A percentile compares a stretch with the other conserved stretches of the same genome.
These are phyloP conservation scores for Epichloe coenophiala DNA, from an alignment of 2,329 filamentous ascomycete genomes.

Conservation along the genomic window DNA sequence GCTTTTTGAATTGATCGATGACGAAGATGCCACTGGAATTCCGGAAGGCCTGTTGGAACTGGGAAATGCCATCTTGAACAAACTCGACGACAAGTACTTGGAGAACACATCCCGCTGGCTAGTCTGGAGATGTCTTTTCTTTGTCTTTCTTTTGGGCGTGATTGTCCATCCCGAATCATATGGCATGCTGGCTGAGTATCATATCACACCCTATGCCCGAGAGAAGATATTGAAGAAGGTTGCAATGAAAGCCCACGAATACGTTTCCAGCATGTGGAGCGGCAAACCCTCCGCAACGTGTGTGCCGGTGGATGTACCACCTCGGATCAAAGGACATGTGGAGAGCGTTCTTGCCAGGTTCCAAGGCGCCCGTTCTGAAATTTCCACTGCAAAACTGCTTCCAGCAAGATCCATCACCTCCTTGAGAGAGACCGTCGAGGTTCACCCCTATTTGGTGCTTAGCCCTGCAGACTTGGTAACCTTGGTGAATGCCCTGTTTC, in stretches of 20 bases:
- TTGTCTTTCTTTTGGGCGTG: constrained; percentile 69
- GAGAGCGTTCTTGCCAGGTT: constrained; percentile 59
- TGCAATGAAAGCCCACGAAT: constrained; percentile 63
- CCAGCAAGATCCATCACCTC: constrained; percentile 61
- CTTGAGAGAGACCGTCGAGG: constrained; percentile 61
- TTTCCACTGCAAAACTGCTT: constrained; percentile 43
- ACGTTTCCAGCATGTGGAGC: constrained; percentile 68
- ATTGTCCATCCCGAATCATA: constrained; percentile 79
- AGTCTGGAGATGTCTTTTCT: constrained; percentile 95
- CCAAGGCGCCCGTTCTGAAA: constrained; percentile 35
- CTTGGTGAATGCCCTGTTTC: constrained; percentile 72
- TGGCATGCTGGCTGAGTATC: constrained; percentile 72
- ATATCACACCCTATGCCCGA: constrained; percentile 81
- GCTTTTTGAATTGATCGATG: constrained; percentile 76
- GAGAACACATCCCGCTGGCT: constrained; percentile 71
- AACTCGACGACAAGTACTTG: constrained; percentile 58
- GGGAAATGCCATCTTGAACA: constrained; percentile 68
- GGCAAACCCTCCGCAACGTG: constrained; percentile 45
- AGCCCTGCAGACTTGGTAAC: constrained; percentile 69
- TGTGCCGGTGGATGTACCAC: constrained; percentile 34
- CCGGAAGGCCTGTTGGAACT: constrained; percentile 76
- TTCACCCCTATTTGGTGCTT: constrained; percentile 67
- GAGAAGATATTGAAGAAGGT: constrained; percentile 72
- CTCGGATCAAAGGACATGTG: constrained; percentile 53
- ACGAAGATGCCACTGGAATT: constrained; percentile 71